phyloP scores from a whole-genome alignment of 2,329 filamentous ascomycete species.

The Alternaria ventricosa region DNA sequence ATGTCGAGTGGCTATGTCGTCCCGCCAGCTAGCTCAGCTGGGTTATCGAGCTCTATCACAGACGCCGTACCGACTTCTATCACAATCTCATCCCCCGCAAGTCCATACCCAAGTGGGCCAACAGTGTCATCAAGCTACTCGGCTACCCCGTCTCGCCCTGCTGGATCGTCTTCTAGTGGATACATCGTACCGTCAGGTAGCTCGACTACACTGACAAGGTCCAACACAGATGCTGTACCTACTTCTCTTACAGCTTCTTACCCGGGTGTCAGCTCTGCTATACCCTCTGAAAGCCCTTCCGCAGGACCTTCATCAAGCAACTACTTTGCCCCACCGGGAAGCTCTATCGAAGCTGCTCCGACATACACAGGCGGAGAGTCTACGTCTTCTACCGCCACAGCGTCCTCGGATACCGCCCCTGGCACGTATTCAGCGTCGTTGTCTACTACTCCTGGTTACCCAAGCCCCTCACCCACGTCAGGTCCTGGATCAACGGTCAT shows the following conservation, averaged over 20 bases:
- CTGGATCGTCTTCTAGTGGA: not conserved
- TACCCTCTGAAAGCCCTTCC: not conserved
- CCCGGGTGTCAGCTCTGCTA: not conserved
- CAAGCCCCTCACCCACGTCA: constrained; percentile 9
- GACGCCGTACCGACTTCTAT: not conserved
- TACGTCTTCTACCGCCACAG: not conserved
- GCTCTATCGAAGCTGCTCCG: not conserved
- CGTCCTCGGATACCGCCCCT: constrained; percentile 6
- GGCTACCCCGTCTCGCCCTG: not conserved
- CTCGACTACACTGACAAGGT: not conserved
- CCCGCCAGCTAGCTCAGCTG: not conserved
- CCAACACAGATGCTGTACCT: not conserved
- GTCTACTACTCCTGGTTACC: constrained; percentile 18
- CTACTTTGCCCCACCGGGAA: not conserved
- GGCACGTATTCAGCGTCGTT: constrained; percentile 13
- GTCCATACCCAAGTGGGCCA: constrained; percentile 1
- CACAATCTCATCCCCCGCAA: not conserved
- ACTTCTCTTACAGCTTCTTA: not conserved
- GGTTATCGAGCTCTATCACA: not conserved
- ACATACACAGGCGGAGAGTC: not conserved
- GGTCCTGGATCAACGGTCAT: constrained; percentile 12
- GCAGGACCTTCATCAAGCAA: not conserved
- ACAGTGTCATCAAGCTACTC: not conserved
- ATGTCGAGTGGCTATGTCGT: constrained; percentile 7
- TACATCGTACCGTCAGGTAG: not conserved